phyloP scores from a whole-genome alignment of 1,139 yeast genomes.

The Taphrina flavorubra region DNA sequence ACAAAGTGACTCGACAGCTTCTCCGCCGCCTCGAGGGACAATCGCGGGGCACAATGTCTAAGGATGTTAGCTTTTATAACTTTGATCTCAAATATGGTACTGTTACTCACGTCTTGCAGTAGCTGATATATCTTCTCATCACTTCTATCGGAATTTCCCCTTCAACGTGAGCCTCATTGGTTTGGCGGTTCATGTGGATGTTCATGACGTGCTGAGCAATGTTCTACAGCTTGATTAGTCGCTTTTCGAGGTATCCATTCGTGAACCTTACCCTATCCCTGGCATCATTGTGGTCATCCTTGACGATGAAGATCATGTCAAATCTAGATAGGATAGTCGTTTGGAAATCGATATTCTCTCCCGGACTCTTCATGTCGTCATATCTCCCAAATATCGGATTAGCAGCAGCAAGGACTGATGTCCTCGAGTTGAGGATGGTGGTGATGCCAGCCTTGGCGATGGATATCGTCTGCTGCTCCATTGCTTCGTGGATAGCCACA shows the following conservation, averaged over 20 bases:
- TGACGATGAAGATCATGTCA: conserved; percentile 97
- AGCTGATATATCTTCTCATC: conserved; percentile 91
- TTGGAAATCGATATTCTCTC: conserved; percentile 97
- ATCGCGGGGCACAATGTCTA: conserved; percentile 83
- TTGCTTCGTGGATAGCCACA: conserved; percentile 98
- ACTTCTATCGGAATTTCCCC: conserved; percentile 89
- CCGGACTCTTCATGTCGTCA: conserved; percentile 94
- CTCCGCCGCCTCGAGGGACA: conserved; percentile 88
- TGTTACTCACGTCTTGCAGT: conserved; percentile 64
- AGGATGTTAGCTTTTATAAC: neutral
- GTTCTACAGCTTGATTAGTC: conserved; percentile 55
- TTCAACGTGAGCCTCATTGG: conserved; percentile 57
- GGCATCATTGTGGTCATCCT: conserved; percentile 87
- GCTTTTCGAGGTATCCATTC: neutral
- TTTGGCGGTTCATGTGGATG: conserved; percentile 80
- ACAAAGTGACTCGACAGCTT: conserved; percentile 93
- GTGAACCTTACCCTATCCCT: conserved; percentile 60
- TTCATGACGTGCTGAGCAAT: conserved; percentile 96
- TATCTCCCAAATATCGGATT: conserved; percentile 96
- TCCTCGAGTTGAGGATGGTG: conserved; percentile 91
- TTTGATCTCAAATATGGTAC: neutral
- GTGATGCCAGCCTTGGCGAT: conserved; percentile 99
- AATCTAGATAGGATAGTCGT: conserved; percentile 95
- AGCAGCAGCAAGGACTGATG: conserved; percentile 96
- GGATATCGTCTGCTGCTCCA: conserved; percentile 99